phyloP scores from a whole-genome alignment of 306 rosid species.

The Arachis stenosperma region DNA sequence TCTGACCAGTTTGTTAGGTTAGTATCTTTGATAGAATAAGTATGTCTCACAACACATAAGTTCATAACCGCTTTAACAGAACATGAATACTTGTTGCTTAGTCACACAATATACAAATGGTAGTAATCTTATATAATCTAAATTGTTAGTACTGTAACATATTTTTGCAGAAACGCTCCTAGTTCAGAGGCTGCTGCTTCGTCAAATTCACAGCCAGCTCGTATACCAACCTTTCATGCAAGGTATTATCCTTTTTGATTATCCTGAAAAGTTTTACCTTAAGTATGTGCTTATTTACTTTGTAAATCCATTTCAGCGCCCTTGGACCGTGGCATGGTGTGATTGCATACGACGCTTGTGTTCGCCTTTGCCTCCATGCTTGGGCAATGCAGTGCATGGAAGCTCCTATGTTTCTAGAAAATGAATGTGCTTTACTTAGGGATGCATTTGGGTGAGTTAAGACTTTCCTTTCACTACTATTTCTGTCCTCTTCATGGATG shows the following conservation, averaged over 20 bases:
- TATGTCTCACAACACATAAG: conserved; percentile 5
- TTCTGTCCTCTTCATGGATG: neutral
- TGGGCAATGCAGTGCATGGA: conserved; percentile 99
- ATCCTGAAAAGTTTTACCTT: conserved; percentile 34
- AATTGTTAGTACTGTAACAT: conserved; percentile 4
- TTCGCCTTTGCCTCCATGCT: conserved; percentile 96
- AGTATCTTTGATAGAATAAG: conserved; percentile 35
- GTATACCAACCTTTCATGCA: conserved; percentile 91
- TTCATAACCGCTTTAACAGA: conserved; percentile 1
- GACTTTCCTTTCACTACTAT: conserved; percentile 33
- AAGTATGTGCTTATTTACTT: conserved; percentile 29
- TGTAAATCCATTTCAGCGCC: conserved; percentile 66
- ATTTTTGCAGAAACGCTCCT: conserved; percentile 57
- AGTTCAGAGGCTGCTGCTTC: conserved; percentile 66
- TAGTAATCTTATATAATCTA: conserved; percentile 11
- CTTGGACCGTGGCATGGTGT: conserved; percentile 95
- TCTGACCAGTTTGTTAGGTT: conserved; percentile 68
- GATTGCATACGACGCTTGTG: conserved; percentile 96
- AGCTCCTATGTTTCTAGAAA: conserved; percentile 96
- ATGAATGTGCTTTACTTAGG: conserved; percentile 86
- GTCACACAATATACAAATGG: neutral
- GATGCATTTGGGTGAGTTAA: conserved; percentile 85
- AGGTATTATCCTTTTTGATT: conserved; percentile 56
- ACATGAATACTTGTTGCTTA: too few relatives aligned
- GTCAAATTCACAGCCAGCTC: conserved; percentile 65